Evolutionary conservation across 768 basidiomycete species (phyloP).

Genomic region (Cyclocybe cylindracea): DNA sequence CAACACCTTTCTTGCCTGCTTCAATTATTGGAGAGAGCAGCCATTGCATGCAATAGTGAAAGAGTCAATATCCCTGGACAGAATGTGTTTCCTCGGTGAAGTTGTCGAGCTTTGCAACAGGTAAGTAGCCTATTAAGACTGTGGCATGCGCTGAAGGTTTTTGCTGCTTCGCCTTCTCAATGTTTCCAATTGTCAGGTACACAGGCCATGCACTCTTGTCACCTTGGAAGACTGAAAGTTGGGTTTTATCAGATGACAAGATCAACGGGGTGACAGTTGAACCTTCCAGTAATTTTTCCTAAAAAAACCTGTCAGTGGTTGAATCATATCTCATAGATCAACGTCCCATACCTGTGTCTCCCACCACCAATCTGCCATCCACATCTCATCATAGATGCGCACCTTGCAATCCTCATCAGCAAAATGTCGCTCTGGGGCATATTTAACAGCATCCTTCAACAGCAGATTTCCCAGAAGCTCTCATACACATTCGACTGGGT

Average conservation of each 20-base stretch:
- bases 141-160: constrained; percentile 24
- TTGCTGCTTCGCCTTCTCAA: constrained; percentile 25
- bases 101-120: constrained; percentile 33
- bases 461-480: constrained; percentile 29
- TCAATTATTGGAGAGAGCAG: no score
- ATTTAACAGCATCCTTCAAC: constrained; percentile 17
- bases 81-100: constrained; percentile 15
- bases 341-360: constrained; percentile 29
- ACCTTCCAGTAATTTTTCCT: constrained; percentile 15
- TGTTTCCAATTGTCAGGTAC: constrained; percentile 40
- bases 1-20: no score
- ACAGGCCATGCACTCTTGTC: constrained; percentile 41
- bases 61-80: no score
- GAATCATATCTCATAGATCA: no score
- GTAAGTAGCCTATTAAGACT: constrained; percentile 36
- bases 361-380: constrained; percentile 26
- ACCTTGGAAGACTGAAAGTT: constrained; percentile 30
- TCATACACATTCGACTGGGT: constrained; percentile 21
- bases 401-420: no score
- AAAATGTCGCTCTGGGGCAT: neutral
- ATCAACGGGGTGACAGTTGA: constrained; percentile 34
- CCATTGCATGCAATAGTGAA: no score
- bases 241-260: constrained; percentile 29
- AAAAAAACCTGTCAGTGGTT: no score
- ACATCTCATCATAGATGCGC: no score